Evolutionary conservation across 2,329 filamentous ascomycete genomes (phyloP), one percentile per base, ranked within the genome.

Genomic region (Xylariaceae sp.): DNA sequence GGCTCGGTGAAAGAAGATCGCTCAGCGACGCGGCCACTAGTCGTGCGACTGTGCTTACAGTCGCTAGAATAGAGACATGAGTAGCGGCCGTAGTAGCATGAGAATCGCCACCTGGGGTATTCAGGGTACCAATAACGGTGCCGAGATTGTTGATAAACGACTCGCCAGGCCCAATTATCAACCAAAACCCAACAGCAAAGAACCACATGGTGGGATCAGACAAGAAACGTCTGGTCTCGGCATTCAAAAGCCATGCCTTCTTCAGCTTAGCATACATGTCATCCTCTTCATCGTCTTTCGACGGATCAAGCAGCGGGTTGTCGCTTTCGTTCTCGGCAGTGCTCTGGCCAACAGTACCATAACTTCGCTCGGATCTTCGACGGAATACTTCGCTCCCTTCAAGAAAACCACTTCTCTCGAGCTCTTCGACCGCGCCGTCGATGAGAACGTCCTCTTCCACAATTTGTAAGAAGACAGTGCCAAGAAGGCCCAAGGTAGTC

Each of bases 141-240:
- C 94, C 94, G 10, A 99, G 75, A 62, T 97, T 99, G 72, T 97
- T 99, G 71, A 97, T 90, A 67, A 96, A 99, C 11, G 92, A 89
- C 70, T 99, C 94, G n/a, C 91, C 92, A 0, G 94, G 92, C 0
- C 94, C 94, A 47, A 91, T 89, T 60, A 96, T 89, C 55, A 97
- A 80, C 68, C 97, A 89, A 71, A 99, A 97, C 17, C 90, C 91
- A 1, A 85, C 74, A 0, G 92, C 90, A 58, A 99, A 86, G 65
- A 85, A 88, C 92, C 92, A 99, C 92, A 97, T 97, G 11, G 90
- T 96, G 52, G 81, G 84, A 59, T 99, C 94, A 19, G 81, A 78
- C 10, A 99, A 76, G 67, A 97, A 99, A 3, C 83, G 77, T 11
- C 84, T 78, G 0, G 94, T 97, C 66, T 96, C 92, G 40, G 89